Conservation (phyloP, 345 rosid species). For the Salix caprea region DNA sequence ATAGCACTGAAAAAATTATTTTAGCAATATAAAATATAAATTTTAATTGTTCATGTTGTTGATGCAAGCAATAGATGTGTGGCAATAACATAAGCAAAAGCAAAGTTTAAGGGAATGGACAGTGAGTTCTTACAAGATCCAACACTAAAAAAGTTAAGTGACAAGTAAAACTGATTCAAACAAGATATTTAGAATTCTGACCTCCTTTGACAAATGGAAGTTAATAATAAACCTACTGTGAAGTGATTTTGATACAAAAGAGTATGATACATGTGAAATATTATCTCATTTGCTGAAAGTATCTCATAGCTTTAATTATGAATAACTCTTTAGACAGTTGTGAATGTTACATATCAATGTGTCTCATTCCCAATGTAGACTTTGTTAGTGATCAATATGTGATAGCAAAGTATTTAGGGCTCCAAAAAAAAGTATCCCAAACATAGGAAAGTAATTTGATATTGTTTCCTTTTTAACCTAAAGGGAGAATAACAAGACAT, state of each 20-base stretch:
- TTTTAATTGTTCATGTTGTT: background rate
- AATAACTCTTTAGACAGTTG: background rate
- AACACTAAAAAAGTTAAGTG: background rate
- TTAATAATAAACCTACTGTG: background rate
- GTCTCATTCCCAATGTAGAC: background rate
- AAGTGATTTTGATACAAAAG: background rate
- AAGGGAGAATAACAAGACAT: background rate
- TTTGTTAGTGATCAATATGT: background rate
- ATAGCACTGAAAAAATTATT: slow-evolving; percentile 60
- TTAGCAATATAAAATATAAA: slow-evolving; percentile 12
- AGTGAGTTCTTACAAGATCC: background rate
- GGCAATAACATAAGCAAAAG: background rate
- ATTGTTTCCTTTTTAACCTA: background rate
- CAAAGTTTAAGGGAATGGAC: background rate
- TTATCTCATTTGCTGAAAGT: background rate
- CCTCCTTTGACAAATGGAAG: background rate
- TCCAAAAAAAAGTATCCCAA: background rate
- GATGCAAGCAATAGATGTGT: background rate
- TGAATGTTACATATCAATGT: background rate
- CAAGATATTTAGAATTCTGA: background rate
- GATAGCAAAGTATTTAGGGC: background rate
- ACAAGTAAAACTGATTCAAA: background rate
- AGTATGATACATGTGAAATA: background rate
- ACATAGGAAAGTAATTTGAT: background rate
- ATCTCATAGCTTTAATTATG: background rate